A percentile compares a stretch with the other conserved stretches of the same genome.
phyloP scores from a whole-genome alignment of 768 basidiomycete species.

The Kwoniella bestiolae region DNA sequence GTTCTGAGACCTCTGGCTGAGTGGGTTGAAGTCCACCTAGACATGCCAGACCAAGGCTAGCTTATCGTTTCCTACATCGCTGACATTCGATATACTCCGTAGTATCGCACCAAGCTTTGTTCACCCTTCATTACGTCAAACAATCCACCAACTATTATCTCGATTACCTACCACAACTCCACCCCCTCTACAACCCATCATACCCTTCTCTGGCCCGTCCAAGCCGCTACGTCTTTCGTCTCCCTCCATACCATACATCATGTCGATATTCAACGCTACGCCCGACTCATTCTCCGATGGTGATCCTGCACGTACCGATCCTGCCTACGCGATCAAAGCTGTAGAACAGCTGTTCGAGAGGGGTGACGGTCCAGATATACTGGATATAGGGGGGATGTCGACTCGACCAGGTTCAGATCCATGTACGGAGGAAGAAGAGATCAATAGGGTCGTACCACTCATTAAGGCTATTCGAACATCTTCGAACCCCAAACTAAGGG shows the following conservation, averaged over 20 bases:
- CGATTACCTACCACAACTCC: constrained; percentile 60
- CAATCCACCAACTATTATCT: constrained; percentile 12
- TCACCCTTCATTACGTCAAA: constrained; percentile 64
- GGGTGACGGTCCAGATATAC: constrained; percentile 65
- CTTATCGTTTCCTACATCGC: too few species aligned
- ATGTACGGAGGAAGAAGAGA: constrained; percentile 72
- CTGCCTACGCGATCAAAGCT: constrained; percentile 64
- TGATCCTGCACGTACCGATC: constrained; percentile 62
- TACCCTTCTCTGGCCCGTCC: constrained; percentile 41
- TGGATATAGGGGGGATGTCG: constrained; percentile 93
- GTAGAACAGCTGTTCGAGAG: constrained; percentile 23
- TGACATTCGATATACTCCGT: not conserved
- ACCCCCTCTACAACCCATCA: constrained; percentile 57
- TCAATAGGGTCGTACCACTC: constrained; percentile 71
- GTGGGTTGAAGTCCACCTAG: constrained; percentile 62
- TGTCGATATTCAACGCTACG: constrained; percentile 91
- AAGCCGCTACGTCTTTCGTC: constrained; percentile 30
- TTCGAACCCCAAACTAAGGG: constrained; percentile 25
- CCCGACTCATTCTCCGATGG: constrained; percentile 98
- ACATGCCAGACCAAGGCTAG: constrained; percentile 3
- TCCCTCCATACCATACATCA: constrained; percentile 64
- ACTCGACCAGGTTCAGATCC: constrained; percentile 70
- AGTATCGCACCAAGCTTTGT: constrained; percentile 80
- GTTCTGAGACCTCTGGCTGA: constrained; percentile 85
- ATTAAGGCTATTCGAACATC: constrained; percentile 65